A percentile compares a stretch with the other conserved stretches of the same genome.
Evolutionary conservation across 306 rosid species (phyloP).

Genomic region (Amphicarpaea edgeworthii): DNA sequence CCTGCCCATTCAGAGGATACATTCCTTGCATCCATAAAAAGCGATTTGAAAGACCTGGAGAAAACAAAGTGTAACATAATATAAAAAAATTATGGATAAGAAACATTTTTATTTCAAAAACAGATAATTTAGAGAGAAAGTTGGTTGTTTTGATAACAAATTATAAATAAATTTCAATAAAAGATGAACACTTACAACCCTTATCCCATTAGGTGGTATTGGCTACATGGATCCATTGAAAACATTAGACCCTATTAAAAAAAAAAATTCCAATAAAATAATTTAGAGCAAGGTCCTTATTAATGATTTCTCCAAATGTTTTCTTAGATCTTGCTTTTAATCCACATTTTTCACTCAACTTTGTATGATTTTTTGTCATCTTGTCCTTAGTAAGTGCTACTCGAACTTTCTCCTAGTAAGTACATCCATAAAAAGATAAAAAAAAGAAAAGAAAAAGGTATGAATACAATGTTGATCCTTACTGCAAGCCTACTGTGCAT

Average conservation of each 20-base stretch:
- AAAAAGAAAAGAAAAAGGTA: too few relatives aligned
- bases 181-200: too few relatives aligned
- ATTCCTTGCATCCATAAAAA: slow-evolving; percentile 87
- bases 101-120: not conserved
- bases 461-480: too few relatives aligned
- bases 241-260: too few relatives aligned
- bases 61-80: slow-evolving; percentile 28
- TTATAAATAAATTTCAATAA: too few relatives aligned
- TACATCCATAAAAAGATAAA: too few relatives aligned
- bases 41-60: slow-evolving; percentile 80
- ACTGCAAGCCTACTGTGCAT: too few relatives aligned
- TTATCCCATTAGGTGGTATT: too few relatives aligned
- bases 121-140: not conserved
- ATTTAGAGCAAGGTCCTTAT: slow-evolving; percentile 16
- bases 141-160: too few relatives aligned
- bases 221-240: not conserved
- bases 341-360: slow-evolving; percentile 22
- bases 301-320: slow-evolving; percentile 2
- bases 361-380: not conserved
- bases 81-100: not conserved
- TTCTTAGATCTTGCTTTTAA: slow-evolving; percentile 13
- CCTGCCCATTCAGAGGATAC: slow-evolving; percentile 71
- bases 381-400: not conserved
- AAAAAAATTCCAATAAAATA: too few relatives aligned
- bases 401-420: not conserved